A percentile compares a stretch with the other conserved stretches of the same genome.
phyloP scores from a whole-genome alignment of 257 asterid genomes.

The Eucommia ulmoides region DNA sequence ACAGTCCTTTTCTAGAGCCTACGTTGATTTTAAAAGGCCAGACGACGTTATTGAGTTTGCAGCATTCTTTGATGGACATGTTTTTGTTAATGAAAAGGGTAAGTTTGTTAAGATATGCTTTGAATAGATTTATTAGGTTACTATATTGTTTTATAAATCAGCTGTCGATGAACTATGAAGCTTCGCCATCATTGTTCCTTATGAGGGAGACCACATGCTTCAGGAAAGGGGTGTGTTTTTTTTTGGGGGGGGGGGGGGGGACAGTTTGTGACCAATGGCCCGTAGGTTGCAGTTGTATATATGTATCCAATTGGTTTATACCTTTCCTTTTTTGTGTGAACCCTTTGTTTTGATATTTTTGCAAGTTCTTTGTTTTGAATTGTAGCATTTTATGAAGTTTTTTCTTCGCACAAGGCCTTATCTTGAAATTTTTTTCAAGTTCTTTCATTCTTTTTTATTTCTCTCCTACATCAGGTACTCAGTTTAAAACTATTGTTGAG shows the following conservation, averaged over 20 bases:
- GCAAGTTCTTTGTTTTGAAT: background rate
- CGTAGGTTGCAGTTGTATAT: background rate
- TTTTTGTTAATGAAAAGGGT: constrained; percentile 97
- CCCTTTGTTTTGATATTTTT: background rate
- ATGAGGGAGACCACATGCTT: too few species aligned
- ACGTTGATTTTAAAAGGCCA: constrained; percentile 57
- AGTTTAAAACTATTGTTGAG: constrained; percentile 75
- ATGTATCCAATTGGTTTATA: background rate
- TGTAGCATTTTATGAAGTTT: background rate
- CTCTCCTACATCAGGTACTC: constrained; percentile 62
- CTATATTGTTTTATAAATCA: background rate
- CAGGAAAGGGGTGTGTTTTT: background rate
- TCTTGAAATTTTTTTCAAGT: background rate
- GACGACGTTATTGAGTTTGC: constrained; percentile 93
- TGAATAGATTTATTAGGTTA: constrained; percentile 8
- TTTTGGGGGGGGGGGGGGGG: background rate
- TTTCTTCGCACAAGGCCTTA: background rate
- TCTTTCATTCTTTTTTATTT: constrained; percentile 12
- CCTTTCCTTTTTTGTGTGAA: background rate
- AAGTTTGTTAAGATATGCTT: constrained; percentile 11
- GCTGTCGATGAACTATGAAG: background rate
- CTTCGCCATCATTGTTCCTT: background rate
- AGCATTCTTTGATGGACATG: constrained; percentile 81
- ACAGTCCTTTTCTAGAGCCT: constrained; percentile 59
- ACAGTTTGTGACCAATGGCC: background rate